phyloP scores from a whole-genome alignment of 139 green algal species.

The Chlorella sp. region DNA sequence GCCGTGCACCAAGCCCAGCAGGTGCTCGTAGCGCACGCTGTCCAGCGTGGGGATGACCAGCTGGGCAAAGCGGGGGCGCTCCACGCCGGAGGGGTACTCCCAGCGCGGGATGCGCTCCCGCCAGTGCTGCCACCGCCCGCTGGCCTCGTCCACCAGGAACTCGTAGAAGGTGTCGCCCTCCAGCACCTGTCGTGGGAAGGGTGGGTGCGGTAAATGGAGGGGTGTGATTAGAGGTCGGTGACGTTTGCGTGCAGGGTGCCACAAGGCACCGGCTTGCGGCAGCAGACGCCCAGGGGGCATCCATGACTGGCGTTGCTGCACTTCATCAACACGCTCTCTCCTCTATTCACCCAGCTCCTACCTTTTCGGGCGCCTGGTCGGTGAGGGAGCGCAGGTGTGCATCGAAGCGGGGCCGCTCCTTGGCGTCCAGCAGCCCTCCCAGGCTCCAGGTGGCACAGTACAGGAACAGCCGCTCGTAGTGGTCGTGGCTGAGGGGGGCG shows the following conservation, averaged over 20 bases:
- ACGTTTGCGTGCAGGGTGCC: not conserved
- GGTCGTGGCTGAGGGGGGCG: constrained; percentile 37
- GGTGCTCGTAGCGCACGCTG: constrained; percentile 83
- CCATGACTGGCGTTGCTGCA: too few species aligned
- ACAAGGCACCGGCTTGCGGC: not conserved
- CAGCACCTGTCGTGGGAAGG: not conserved
- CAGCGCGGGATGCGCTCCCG: constrained; percentile 79
- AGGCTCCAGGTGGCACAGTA: constrained; percentile 90
- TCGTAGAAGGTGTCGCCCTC: constrained; percentile 83
- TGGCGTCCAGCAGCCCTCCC: constrained; percentile 83
- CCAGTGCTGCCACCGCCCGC: constrained; percentile 86
- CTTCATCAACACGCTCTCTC: not conserved
- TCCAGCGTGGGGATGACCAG: constrained; percentile 95
- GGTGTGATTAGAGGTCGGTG: not conserved
- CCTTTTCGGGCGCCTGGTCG: constrained; percentile 62
- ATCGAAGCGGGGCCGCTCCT: constrained; percentile 82
- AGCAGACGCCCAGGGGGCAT: not conserved
- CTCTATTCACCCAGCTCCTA: not conserved
- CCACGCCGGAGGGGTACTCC: constrained; percentile 81
- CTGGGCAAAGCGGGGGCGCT: constrained; percentile 86
- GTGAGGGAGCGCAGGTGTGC: constrained; percentile 63
- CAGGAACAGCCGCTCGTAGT: constrained; percentile 90
- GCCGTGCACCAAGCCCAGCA: constrained; percentile 80
- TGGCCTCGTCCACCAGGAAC: constrained; percentile 80
- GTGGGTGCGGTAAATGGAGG: not conserved